These are phyloP conservation scores for Termitomyces sp. DNA, from an alignment of 768 basidiomycete genomes.

Conservation along the genomic window DNA sequence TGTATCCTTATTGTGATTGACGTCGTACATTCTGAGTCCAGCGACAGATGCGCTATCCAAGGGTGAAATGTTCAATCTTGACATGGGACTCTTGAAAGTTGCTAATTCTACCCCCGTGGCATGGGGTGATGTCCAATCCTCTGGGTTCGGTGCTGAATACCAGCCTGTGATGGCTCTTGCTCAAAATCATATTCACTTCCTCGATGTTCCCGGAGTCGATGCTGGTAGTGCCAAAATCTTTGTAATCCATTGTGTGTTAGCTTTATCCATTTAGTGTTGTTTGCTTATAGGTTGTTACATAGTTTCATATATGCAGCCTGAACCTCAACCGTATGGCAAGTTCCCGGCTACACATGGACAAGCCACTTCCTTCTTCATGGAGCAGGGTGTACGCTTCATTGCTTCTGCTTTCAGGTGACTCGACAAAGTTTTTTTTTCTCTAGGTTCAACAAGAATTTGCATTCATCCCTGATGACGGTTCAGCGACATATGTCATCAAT, in stretches of 20 bases:
- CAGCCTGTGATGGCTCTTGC: conserved; percentile 75
- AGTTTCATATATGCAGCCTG: conserved; percentile 81
- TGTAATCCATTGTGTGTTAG: conserved; percentile 76
- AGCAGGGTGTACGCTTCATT: conserved; percentile 40
- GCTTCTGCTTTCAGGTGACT: background rate
- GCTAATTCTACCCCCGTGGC: conserved; percentile 51
- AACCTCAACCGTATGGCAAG: conserved; percentile 54
- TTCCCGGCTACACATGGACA: conserved; percentile 70
- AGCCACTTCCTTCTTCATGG: conserved; percentile 64
- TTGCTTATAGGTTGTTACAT: background rate
- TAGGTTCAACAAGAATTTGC: conserved; percentile 70
- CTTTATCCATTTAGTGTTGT: background rate
- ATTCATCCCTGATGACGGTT: conserved; percentile 70
- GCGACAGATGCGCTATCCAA: conserved; percentile 62
- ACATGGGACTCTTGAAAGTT: conserved; percentile 59
- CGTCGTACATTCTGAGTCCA: background rate
- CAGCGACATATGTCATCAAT: conserved; percentile 65
- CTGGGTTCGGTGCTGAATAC: conserved; percentile 54
- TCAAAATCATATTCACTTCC: conserved; percentile 83
- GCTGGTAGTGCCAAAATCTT: conserved; percentile 74
- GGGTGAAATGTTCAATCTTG: conserved; percentile 59
- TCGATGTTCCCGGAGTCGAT: conserved; percentile 60
- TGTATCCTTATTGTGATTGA: conserved; percentile 14
- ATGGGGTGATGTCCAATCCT: conserved; percentile 59
- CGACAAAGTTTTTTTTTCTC: background rate